Percentiles rank a stretch among this genome's conserved stretches.
Evolutionary conservation across 2,329 filamentous ascomycete genomes (phyloP).

Genomic region (Verticillium nonalfalfae): DNA sequence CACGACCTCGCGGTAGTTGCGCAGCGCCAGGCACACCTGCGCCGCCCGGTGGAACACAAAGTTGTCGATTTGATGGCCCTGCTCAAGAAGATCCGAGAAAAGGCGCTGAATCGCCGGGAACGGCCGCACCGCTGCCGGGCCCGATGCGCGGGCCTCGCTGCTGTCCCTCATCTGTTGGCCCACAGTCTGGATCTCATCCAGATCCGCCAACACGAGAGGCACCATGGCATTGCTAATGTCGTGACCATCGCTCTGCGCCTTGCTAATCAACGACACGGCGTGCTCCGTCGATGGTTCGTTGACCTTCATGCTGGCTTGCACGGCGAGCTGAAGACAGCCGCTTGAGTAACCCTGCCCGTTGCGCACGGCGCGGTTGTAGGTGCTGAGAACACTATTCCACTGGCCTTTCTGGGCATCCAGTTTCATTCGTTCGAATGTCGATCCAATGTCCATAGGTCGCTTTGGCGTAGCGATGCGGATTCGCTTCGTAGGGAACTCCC

Average conservation of each 20-base stretch:
- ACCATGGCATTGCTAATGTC: constrained; percentile 34
- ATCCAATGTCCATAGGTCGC: constrained; percentile 19
- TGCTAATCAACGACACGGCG: constrained; percentile 32
- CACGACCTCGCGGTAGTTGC: constrained; percentile 21
- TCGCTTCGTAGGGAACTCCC: constrained; percentile 9
- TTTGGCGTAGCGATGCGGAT: constrained; percentile 11
- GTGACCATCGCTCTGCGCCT: constrained; percentile 29
- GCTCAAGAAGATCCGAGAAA: constrained; percentile 18
- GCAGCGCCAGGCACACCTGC: constrained; percentile 19
- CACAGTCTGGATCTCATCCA: constrained; percentile 24
- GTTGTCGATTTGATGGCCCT: constrained; percentile 24
- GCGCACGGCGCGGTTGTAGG: constrained; percentile 29
- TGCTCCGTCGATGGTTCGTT: constrained; percentile 18
- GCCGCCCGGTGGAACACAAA: constrained; percentile 28
- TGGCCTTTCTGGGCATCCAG: constrained; percentile 24
- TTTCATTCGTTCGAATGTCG: constrained; percentile 33
- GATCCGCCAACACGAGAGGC: constrained; percentile 28
- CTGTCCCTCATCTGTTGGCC: constrained; percentile 12
- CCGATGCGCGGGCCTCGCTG: constrained; percentile 8
- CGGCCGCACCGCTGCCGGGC: constrained; percentile 1
- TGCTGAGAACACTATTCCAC: constrained; percentile 23
- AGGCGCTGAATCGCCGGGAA: constrained; percentile 6
- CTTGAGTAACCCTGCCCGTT: constrained; percentile 28
- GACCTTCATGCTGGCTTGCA: constrained; percentile 32
- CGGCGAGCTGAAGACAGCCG: constrained; percentile 39